Evolutionary conservation across 441 rosid species (phyloP).

Genomic region (Pelargonium citronellum): DNA sequence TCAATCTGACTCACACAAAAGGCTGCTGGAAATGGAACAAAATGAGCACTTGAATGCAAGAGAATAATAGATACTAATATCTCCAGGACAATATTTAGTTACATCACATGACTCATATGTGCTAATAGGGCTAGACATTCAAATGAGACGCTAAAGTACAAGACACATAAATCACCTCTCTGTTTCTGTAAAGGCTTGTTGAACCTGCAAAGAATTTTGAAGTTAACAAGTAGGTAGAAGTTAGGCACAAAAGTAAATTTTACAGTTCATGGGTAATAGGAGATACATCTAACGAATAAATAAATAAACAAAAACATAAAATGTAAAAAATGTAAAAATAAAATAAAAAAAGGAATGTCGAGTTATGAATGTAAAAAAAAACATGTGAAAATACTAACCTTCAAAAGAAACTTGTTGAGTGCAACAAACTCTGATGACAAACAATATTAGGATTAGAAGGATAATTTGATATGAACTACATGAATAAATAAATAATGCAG

Average conservation of each 20-base stretch:
- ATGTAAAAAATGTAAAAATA: background rate
- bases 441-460: background rate
- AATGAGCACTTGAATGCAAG: no score
- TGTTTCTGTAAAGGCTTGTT: constrained; percentile 50
- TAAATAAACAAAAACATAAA: background rate
- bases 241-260: background rate
- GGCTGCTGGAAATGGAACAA: no score
- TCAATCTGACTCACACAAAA: background rate
- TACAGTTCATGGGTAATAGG: no score
- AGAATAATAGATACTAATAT: no score
- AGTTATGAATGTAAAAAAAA: no score
- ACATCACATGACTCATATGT: no score
- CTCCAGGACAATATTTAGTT: no score
- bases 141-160: background rate
- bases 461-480: background rate
- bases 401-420: constrained; percentile 56
- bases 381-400: constrained; percentile 34
- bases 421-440: constrained; percentile 50
- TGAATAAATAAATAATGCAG: background rate
- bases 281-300: no score
- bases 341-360: background rate
- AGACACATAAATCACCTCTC: constrained; percentile 41
- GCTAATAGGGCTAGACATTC: background rate
- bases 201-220: constrained; percentile 36
- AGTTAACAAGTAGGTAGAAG: constrained; percentile 3